Base-by-base conservation (phyloP, 441 rosid genomes). In the Bocquillonia castaneifolia region DNA sequence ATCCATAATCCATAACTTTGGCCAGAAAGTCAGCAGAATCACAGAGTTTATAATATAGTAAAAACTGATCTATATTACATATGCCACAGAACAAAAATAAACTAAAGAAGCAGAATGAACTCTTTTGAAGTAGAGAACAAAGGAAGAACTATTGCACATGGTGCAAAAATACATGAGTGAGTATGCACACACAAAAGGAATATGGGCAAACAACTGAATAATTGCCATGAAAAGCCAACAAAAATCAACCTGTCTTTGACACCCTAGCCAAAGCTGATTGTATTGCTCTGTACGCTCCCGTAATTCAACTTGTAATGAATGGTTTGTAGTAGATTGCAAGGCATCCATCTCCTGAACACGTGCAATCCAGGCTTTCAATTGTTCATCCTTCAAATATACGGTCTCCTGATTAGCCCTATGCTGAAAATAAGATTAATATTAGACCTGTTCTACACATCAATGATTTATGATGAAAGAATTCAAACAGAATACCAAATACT, bases 351-450 rank as follows among this genome's bases (percentile, higher is more conserved):
- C 98, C 77, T 90, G 98, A 69, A 79, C 88, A 42, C 92, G 97
- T 25, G 91, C 64, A 74, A 89, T 80, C 97, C 97, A 92, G 56
- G 81, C 83, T 75, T 92, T 88, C 72, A 95, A 74, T 69, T 95
- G 99, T 61, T 90, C 98, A 73, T 95, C 98, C 83, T 84, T 95
- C 80, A 80, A 84, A 67, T 84, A 77, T 63, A 90, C 78, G 65
- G 91, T 70, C 74, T 95, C 99, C 79, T 89, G 98, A 83, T 91
- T 89, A 78, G 77, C 91, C 86, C 97, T 92, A 84, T 82, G 82
- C 99, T 92, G 89, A 63, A 42, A 89, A 79, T 32, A 67, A 67
- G n/a, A 71, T 20, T 64, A 72, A 42, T 70, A 69, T 79, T 29
- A 84, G 77, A 50, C 47, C 32, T 58, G 34, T 13, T 20, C 31